Percentiles rank a stretch among this genome's conserved stretches.
These are phyloP conservation scores for Tolypocladium sp. DNA, from an alignment of 2,329 filamentous ascomycete genomes.

Conservation along the genomic window DNA sequence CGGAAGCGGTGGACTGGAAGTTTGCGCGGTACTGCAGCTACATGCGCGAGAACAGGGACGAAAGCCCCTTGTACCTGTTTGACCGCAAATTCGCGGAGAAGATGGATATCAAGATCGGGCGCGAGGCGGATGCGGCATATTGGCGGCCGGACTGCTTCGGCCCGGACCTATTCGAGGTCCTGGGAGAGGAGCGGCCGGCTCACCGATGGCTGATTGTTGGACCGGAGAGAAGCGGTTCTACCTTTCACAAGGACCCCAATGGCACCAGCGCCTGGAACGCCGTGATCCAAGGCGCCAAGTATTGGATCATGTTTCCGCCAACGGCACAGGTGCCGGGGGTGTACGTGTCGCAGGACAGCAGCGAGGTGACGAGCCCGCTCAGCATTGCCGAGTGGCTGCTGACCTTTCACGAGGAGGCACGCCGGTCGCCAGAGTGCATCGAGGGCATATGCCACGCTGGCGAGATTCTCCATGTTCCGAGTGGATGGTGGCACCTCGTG, in stretches of 20 bases:
- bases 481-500: constrained; percentile 94
- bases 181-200: constrained; percentile 72
- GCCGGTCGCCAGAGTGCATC: constrained; percentile 63
- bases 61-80: constrained; percentile 88
- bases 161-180: constrained; percentile 72
- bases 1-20: constrained; percentile 90
- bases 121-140: constrained; percentile 48
- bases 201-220: constrained; percentile 90
- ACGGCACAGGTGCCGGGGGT: constrained; percentile 75
- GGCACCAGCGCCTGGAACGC: constrained; percentile 86
- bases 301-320: constrained; percentile 97
- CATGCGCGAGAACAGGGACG: constrained; percentile 70
- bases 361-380: constrained; percentile 86
- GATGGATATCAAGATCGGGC: constrained; percentile 61
- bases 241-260: constrained; percentile 82
- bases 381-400: constrained; percentile 97
- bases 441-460: constrained; percentile 80
- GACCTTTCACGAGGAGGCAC: constrained; percentile 77
- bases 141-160: constrained; percentile 80
- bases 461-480: constrained; percentile 86
- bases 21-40: constrained; percentile 75
- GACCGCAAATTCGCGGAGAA: constrained; percentile 82
- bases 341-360: constrained; percentile 79
- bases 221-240: constrained; percentile 78
- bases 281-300: constrained; percentile 80